Conservation (phyloP, 805 yeast species). For the Kodamaea kaohsiungensis region DNA sequence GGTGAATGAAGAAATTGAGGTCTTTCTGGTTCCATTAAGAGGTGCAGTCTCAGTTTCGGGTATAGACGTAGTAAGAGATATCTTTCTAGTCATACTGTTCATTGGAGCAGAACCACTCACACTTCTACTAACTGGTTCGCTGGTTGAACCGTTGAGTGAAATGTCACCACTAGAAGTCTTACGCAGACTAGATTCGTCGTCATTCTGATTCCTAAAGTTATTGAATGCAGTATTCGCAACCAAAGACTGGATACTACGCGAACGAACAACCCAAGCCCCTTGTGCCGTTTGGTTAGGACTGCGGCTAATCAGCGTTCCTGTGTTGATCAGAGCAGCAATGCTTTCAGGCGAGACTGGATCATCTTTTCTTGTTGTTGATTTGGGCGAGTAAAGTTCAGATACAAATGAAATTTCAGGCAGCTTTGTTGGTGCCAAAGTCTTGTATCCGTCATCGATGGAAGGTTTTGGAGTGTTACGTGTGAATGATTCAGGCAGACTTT, state of each 20-base stretch:
- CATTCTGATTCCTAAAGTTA: conserved; percentile 26
- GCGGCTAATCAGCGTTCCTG: conserved; percentile 8
- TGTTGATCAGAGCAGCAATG: conserved; percentile 18
- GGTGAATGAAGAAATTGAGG: not conserved
- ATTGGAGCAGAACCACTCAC: not conserved
- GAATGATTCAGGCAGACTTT: conserved; percentile 2
- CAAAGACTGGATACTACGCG: conserved; percentile 23
- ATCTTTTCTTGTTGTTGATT: not conserved
- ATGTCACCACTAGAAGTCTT: not conserved
- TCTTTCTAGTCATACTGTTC: not conserved
- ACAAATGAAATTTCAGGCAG: conserved; percentile 1
- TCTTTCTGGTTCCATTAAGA: not conserved
- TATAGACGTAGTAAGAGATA: not conserved
- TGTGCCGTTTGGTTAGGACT: conserved; percentile 5
- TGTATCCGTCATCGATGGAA: not conserved
- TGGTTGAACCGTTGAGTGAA: not conserved
- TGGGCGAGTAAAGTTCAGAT: not conserved
- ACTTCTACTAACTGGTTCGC: not conserved
- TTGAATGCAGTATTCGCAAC: conserved; percentile 39
- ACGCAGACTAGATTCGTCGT: not conserved
- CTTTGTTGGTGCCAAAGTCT: not conserved
- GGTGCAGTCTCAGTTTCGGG: not conserved
- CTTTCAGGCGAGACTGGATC: conserved; percentile 14
- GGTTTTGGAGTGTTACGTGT: not conserved
- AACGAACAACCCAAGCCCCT: conserved; percentile 19